Evolutionary conservation across 2,329 filamentous ascomycete genomes (phyloP), one percentile per base, ranked within the genome.

Genomic region (Trichophaea hybrida): DNA sequence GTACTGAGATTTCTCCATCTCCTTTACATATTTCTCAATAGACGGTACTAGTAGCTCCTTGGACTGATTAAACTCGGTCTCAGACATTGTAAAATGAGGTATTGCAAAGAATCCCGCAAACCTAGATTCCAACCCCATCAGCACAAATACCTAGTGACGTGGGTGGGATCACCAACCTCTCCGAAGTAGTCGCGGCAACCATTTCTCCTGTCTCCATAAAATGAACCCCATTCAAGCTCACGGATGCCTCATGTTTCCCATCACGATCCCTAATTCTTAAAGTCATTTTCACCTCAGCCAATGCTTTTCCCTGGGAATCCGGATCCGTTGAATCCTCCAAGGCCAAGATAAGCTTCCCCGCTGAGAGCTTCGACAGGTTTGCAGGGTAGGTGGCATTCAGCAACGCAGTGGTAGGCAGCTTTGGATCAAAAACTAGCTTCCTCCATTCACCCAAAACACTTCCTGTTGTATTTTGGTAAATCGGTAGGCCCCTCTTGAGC

Each of bases 81-180:
- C 50, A n/a, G n/a, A n/a, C 12, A 53, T 7, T 33, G 86, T 77
- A 55, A 98, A 78, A 71, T 97, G 89, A 32, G 93, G 90, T 51
- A 97, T 75, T 1, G 84, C 86, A 71, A 94, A 94, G 59, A 97
- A 84, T 48, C 93, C 90, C n/a, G 85, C 82, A 69, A 93, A 79
- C 46, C 73, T 72, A 12, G 44, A 63, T 59, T 60, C 7, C 32
- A 34, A 17, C 3, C 55, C 12, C 55, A 57, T 50, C 43, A 57
- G 43, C 17, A 57, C 15, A 17, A 6, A n/a, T 46, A 17, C 10
- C 40, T 17, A 12, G 12, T 31, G 15, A 55, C 32, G 12, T 46
- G n/a, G 17, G 35, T 8, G 32, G 53, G 32, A 31, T 37, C 13
- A 59, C 69, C 60, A 64, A 93, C 74, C 94, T 96, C 69, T 95